A percentile compares a stretch with the other conserved stretches of the same genome.
phyloP scores from a whole-genome alignment of 345 rosid genomes.

The Euphorbia lathyris region DNA sequence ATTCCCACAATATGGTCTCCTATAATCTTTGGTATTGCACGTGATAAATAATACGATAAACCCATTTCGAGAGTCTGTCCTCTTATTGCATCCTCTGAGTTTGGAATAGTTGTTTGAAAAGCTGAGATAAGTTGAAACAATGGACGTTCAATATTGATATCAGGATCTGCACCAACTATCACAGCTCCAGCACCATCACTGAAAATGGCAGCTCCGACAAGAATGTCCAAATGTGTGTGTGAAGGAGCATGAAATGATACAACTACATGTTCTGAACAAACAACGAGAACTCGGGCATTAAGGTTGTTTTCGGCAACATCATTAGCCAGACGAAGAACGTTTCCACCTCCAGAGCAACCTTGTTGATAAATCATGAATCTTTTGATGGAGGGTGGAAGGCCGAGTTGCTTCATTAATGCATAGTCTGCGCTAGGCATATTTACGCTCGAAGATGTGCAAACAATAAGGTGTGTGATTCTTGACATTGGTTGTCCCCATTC shows the following conservation, averaged over 20 bases:
- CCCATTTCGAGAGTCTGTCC: constrained; percentile 69
- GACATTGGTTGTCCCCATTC: constrained; percentile 86
- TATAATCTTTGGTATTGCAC: constrained; percentile 58
- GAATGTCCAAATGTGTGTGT: constrained; percentile 57
- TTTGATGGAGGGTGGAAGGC: constrained; percentile 68
- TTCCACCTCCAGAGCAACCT: constrained; percentile 68
- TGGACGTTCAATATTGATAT: constrained; percentile 41
- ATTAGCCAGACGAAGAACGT: constrained; percentile 69
- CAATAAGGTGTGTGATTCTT: constrained; percentile 69
- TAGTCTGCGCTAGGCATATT: constrained; percentile 97
- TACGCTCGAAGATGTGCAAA: constrained; percentile 75
- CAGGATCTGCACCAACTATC: constrained; percentile 60
- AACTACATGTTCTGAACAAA: constrained; percentile 66
- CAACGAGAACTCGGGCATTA: constrained; percentile 68
- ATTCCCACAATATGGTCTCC: constrained; percentile 59
- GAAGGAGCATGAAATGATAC: constrained; percentile 74
- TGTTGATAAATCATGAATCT: constrained; percentile 62
- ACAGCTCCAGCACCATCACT: constrained; percentile 67
- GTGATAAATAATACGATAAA: constrained; percentile 54
- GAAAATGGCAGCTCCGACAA: constrained; percentile 65
- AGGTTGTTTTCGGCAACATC: constrained; percentile 74
- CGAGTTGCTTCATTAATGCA: constrained; percentile 74
- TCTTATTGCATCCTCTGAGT: constrained; percentile 59
- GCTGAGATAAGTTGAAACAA: constrained; percentile 58
- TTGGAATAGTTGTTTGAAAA: constrained; percentile 63